A percentile compares a stretch with the other conserved stretches of the same genome.
phyloP scores from a whole-genome alignment of 106 monocot species.

The Hemerocallis citrina region DNA sequence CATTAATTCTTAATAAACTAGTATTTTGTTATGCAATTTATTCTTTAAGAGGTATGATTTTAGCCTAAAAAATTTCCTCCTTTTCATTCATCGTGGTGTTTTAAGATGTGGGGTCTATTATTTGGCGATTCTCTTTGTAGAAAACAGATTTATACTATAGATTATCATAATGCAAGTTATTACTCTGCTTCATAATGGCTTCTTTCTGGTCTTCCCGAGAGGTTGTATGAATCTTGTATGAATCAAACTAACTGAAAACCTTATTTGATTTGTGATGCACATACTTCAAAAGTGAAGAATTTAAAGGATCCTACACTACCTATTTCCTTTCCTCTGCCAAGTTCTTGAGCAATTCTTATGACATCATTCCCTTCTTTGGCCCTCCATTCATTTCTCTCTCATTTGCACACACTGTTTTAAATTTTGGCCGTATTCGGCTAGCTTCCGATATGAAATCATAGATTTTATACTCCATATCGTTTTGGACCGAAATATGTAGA shows the following conservation, averaged over 20 bases:
- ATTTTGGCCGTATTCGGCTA: too few relatives aligned
- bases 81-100: neutral
- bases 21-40: neutral
- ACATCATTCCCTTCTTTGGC: neutral
- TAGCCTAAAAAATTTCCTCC: neutral
- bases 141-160: too few relatives aligned
- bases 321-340: neutral
- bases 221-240: too few relatives aligned
- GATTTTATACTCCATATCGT: too few relatives aligned
- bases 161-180: too few relatives aligned
- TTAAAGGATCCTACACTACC: neutral
- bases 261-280: neutral
- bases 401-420: too few relatives aligned
- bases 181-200: too few relatives aligned
- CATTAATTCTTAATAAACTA: neutral
- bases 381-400: neutral
- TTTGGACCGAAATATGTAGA: too few relatives aligned
- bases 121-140: neutral
- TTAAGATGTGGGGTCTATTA: neutral
- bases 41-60: neutral
- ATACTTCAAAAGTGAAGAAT: neutral
- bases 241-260: too few relatives aligned
- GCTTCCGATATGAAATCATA: too few relatives aligned
- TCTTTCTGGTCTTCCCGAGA: too few relatives aligned
- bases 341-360: neutral